Conservation (phyloP, 169 alveolate genomes). For the Plasmodium malariae region DNA sequence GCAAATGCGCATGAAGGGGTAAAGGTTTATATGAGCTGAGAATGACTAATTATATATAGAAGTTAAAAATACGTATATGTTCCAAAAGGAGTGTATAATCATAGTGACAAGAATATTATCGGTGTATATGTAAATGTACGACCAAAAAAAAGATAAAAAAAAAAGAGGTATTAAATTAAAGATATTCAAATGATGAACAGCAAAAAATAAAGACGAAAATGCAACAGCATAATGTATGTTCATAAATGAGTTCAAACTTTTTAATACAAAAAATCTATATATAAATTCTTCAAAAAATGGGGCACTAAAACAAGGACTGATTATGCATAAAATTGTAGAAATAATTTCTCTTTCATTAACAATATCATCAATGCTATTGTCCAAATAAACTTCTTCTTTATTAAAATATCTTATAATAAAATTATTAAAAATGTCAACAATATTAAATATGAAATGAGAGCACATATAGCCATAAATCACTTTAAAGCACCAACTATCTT, state of each 20-base stretch:
- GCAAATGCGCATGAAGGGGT: too few species aligned
- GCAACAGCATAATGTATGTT: constrained; percentile 63
- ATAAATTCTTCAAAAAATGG: constrained; percentile 76
- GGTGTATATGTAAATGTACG: constrained; percentile 72
- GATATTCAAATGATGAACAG: constrained; percentile 64
- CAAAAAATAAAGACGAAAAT: constrained; percentile 67
- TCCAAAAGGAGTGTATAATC: constrained; percentile 74
- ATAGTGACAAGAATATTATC: constrained; percentile 67
- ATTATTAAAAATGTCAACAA: constrained; percentile 47
- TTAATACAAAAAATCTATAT: constrained; percentile 67
- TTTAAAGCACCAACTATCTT: constrained; percentile 36
- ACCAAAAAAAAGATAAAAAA: constrained; percentile 74
- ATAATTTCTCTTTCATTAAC: constrained; percentile 55
- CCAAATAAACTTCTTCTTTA: constrained; percentile 35
- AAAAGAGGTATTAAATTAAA: constrained; percentile 64
- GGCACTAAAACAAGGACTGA: constrained; percentile 76
- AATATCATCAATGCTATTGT: constrained; percentile 60
- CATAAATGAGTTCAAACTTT: constrained; percentile 72
- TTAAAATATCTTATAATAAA: constrained; percentile 37
- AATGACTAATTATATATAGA: constrained; percentile 28
- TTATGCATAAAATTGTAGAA: constrained; percentile 59
- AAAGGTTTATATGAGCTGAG: background rate
- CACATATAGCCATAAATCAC: constrained; percentile 59
- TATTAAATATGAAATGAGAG: constrained; percentile 53
- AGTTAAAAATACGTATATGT: constrained; percentile 53